Evolutionary conservation across 2,329 filamentous ascomycete species (phyloP).

Genomic region (Penicillium sclerotiorum): DNA sequence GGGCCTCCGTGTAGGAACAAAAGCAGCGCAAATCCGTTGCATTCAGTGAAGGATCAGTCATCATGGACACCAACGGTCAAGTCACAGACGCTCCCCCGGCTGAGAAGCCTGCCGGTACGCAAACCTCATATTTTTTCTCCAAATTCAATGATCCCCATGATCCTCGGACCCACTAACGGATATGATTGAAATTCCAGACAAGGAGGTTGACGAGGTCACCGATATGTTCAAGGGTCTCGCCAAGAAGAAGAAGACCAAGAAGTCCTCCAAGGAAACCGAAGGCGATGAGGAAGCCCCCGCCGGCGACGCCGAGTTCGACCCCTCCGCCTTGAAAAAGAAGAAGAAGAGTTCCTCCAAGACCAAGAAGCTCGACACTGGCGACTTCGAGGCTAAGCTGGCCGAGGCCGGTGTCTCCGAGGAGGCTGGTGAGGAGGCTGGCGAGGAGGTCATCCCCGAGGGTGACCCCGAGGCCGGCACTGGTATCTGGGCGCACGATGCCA

Average conservation of each 20-base stretch:
- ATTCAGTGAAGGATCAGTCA: slow-evolving; percentile 83
- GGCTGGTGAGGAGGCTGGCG: slow-evolving; percentile 59
- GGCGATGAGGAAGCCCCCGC: slow-evolving; percentile 55
- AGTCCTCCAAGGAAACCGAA: slow-evolving; percentile 59
- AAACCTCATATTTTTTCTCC: slow-evolving; percentile 38
- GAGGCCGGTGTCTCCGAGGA: slow-evolving; percentile 63
- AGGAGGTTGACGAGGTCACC: slow-evolving; percentile 66
- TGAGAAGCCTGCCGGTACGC: slow-evolving; percentile 78
- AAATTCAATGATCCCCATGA: slow-evolving; percentile 48
- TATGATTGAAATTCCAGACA: slow-evolving; percentile 41
- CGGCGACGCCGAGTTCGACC: slow-evolving; percentile 65
- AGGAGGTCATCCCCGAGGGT: slow-evolving; percentile 63
- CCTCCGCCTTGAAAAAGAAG: slow-evolving; percentile 78
- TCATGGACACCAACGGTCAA: slow-evolving; percentile 87
- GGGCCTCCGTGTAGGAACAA: slow-evolving; percentile 40
- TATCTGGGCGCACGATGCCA: slow-evolving; percentile 83
- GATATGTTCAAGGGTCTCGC: slow-evolving; percentile 69
- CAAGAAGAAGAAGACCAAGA: slow-evolving; percentile 72
- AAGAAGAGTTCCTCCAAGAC: slow-evolving; percentile 64
- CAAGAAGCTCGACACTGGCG: slow-evolving; percentile 61
- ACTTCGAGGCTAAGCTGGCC: slow-evolving; percentile 69
- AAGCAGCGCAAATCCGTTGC: slow-evolving; percentile 91
- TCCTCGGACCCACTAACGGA: slow-evolving; percentile 20
- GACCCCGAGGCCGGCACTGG: slow-evolving; percentile 87
- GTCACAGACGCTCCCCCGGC: slow-evolving; percentile 76